Evolutionary conservation across 1,284 basidiomycete genomes (phyloP), one percentile per base, ranked within the genome.

Genomic region (Boletus calvinii): DNA sequence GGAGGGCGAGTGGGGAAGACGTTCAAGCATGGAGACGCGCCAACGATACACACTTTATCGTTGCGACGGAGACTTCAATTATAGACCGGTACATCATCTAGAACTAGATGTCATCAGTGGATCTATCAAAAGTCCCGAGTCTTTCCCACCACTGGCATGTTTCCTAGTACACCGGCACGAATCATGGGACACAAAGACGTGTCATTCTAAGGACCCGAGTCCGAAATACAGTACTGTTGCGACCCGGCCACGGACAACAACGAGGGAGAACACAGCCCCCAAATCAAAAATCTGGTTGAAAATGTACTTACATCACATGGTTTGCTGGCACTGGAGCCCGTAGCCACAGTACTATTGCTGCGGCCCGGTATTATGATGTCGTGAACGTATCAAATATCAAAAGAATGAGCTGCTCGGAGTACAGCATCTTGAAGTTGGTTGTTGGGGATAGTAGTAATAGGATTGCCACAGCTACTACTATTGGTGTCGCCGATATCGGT

Each of bases 11-110:
- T 35, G 22, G 17, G 31, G 18, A 37, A 0, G 12, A 44, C 6
- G 17, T 15, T n/a, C 36, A 26, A 22, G 32, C 36, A 32, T 30
- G n/a, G 36, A 36, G 30, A 34, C 6, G 18, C 46, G n/a, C 4
- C 17, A 37, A 18, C 12, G 8, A 48, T 20, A 20, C 15, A 32
- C 35, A 24, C 46, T 58, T 64, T 58, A 56, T 62, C 40, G 17
- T 55, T n/a, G 37, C n/a, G 24, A 48, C 37, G 30, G 41, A 26
- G 38, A n/a, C 34, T 26, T 44, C 48, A 44, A 37, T 48, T 35
- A 38, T 47, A 31, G 36, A 43, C 48, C n/a, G 40, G 38, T 18
- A 31, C 20, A 20, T n/a, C 34, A 56, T 47, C 34, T 30, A n/a
- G 47, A 30, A 32, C 50, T 18, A 34, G 51, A 31, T 53, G 20